These are phyloP conservation scores for Aspergillus coremiiformis DNA, from an alignment of 495 filamentous ascomycete genomes.

Conservation along the genomic window DNA sequence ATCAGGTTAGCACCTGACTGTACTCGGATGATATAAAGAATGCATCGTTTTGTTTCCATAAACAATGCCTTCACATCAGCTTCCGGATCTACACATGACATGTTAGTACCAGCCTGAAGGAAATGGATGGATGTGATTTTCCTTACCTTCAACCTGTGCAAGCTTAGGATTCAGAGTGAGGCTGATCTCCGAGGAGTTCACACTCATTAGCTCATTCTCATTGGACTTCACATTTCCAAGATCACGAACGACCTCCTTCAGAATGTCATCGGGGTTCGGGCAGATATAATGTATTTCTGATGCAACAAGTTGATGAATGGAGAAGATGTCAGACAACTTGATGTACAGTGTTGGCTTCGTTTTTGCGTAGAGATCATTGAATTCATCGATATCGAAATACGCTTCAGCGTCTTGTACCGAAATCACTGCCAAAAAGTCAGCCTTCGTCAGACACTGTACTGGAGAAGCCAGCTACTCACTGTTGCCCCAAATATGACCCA, in stretches of 20 bases:
- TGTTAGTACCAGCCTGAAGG: conserved; percentile 3
- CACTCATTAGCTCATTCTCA: conserved; percentile 82
- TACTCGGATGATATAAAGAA: conserved; percentile 95
- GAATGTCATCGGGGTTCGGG: conserved; percentile 72
- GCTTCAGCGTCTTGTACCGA: conserved; percentile 76
- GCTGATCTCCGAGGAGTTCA: conserved; percentile 83
- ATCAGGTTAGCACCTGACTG: conserved; percentile 87
- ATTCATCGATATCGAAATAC: conserved; percentile 96
- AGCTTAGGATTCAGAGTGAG: conserved; percentile 87
- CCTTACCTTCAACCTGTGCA: conserved; percentile 71
- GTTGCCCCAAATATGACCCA: conserved; percentile 65
- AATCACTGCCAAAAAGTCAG: conserved; percentile 52
- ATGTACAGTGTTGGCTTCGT: conserved; percentile 96
- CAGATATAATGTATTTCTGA: conserved; percentile 70
- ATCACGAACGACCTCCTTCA: conserved; percentile 86
- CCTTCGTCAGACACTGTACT: not conserved
- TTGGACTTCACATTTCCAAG: conserved; percentile 93
- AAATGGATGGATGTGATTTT: not conserved
- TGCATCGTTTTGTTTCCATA: conserved; percentile 95
- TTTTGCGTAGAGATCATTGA: conserved; percentile 93
- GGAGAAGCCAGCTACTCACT: conserved; percentile 34
- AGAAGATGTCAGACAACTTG: conserved; percentile 96
- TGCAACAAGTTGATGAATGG: conserved; percentile 83
- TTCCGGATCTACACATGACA: conserved; percentile 59
- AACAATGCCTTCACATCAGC: conserved; percentile 85